Evolutionary conservation across 345 rosid species (phyloP).

Genomic region (Psidium friedrichsthalianum): DNA sequence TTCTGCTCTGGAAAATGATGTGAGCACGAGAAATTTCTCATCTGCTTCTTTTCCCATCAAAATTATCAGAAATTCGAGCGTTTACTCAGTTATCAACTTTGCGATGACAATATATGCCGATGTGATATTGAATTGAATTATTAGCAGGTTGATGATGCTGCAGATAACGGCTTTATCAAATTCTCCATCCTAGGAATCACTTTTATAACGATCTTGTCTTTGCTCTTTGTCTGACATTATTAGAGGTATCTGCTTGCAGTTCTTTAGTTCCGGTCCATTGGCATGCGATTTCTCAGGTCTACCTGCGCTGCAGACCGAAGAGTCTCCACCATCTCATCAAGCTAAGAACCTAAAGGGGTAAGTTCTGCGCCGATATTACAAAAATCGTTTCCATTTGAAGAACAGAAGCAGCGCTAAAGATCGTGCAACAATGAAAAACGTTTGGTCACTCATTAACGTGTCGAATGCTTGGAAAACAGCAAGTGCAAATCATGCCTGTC

Average conservation of each 20-base stretch:
- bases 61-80: neutral
- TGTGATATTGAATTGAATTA: neutral
- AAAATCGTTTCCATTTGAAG: neutral
- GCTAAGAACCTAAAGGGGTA: slow-evolving; percentile 24
- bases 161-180: neutral
- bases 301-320: slow-evolving; percentile 27
- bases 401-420: neutral
- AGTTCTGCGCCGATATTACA: neutral
- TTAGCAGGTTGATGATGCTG: neutral
- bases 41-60: neutral
- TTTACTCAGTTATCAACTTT: neutral
- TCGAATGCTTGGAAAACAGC: neutral
- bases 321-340: slow-evolving; percentile 13
- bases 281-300: slow-evolving; percentile 39
- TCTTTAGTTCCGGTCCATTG: slow-evolving; percentile 45
- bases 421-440: neutral
- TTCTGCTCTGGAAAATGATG: slow-evolving; percentile 57
- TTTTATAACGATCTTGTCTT: neutral
- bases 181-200: neutral
- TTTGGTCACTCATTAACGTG: neutral
- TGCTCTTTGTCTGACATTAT: neutral
- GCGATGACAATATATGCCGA: neutral
- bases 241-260: slow-evolving; percentile 16
- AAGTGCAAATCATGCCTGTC: neutral
- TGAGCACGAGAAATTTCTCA: slow-evolving; percentile 5